Base-by-base conservation (phyloP, 2,329 filamentous ascomycete genomes). In the Teratosphaeria pseudoeucalypti region DNA sequence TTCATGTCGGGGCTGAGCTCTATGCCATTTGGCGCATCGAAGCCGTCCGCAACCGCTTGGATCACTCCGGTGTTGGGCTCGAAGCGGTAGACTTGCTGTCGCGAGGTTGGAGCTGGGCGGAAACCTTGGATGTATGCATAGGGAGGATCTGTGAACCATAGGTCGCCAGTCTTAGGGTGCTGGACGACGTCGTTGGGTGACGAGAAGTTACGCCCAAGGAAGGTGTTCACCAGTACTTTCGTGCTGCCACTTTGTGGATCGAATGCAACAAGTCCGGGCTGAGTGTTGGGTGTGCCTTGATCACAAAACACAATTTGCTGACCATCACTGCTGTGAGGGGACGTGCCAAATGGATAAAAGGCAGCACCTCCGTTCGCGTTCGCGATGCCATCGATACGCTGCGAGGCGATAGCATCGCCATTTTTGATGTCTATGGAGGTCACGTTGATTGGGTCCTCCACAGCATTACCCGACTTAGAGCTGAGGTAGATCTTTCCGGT, bases 171-270 rank as follows among this genome's bases (percentile, higher is more conserved):
- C 3, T 69, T 66, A 2, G 81, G 79, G 61, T 85, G 78, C 58
- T 83, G 72, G 2, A 75, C 75, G 0, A 82, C 74, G 58, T 86
- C 83, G 64, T 85, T 85, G 9, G 84, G 68, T 0, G 81, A 84
- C 66, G 78, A 83, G 71, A 85, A 85, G 60, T 83, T 73, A 77
- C 82, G 77, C n/a, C 84, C 83, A 34, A 82, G 80, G 68, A 76
- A 86, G 69, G 81, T 84, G 67, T 82, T 83, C 11, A 86, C 58
- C 4, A 86, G 71, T 0, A 68, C 66, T n/a, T 63, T 59, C 11
- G 61, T 67, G 5, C 59, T 63, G 56, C 69, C 68, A 6, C 59
- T 68, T 2, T 63, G 63, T 2, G 70, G 66, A 56, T 71, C 62
- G 53, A 72, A 66, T 10, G 68, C 56, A 0, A 65, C 65, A 5